phyloP scores from a whole-genome alignment of 2,329 filamentous ascomycete genomes.

The Paecilomyces variotii region DNA sequence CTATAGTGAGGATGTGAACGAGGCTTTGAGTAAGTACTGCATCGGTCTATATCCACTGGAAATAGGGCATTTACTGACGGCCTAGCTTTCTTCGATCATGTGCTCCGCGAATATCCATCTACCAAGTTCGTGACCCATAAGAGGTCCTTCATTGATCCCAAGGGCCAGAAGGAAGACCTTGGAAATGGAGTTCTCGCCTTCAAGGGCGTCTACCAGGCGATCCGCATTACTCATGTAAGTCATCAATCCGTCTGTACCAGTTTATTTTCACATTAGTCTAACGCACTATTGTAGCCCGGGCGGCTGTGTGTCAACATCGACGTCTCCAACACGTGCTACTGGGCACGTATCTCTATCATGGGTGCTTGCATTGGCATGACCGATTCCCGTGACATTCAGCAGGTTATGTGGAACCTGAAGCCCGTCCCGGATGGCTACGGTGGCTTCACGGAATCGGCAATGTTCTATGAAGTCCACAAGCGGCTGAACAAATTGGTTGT shows the following conservation, averaged over 20 bases:
- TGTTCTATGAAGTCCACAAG: slow-evolving; percentile 19
- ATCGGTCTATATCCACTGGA: not conserved
- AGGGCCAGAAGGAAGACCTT: slow-evolving; percentile 46
- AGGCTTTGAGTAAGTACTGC: slow-evolving; percentile 59
- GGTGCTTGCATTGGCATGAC: slow-evolving; percentile 27
- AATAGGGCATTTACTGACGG: slow-evolving; percentile 3
- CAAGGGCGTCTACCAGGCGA: slow-evolving; percentile 83
- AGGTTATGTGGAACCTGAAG: slow-evolving; percentile 19
- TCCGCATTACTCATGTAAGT: slow-evolving; percentile 61
- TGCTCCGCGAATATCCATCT: slow-evolving; percentile 72
- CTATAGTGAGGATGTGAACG: slow-evolving; percentile 61
- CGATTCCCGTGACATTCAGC: slow-evolving; percentile 20
- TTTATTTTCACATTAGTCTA: slow-evolving; percentile 6
- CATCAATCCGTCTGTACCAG: not conserved
- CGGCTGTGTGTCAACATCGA: slow-evolving; percentile 80
- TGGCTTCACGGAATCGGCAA: slow-evolving; percentile 13
- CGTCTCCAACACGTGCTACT: slow-evolving; percentile 87
- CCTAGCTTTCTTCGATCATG: slow-evolving; percentile 74
- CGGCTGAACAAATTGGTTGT: slow-evolving; percentile 31
- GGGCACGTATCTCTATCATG: slow-evolving; percentile 43
- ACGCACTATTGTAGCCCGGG: slow-evolving; percentile 40
- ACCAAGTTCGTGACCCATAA: slow-evolving; percentile 63
- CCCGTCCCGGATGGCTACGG: slow-evolving; percentile 17
- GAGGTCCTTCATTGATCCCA: slow-evolving; percentile 67
- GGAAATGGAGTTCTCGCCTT: slow-evolving; percentile 63